Evolutionary conservation across 2,329 filamentous ascomycete species (phyloP).

Genomic region (Emydomyces testavorans): DNA sequence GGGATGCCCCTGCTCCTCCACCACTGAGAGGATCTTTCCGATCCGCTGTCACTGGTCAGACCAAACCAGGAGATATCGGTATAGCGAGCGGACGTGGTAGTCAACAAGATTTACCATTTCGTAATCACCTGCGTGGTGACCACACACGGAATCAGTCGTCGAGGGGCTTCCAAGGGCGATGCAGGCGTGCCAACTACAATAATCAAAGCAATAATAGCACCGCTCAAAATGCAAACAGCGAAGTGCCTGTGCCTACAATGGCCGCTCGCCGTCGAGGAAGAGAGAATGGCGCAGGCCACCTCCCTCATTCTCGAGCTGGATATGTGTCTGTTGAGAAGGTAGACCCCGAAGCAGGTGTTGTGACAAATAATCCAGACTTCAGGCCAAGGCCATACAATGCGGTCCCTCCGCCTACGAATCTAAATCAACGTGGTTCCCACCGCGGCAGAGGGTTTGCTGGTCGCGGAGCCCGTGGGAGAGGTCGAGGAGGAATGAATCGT

Average conservation of each 20-base stretch:
- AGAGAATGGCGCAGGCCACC: slow-evolving; percentile 3
- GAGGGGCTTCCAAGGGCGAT: neutral
- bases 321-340: slow-evolving; percentile 33
- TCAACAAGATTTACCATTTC: slow-evolving; percentile 20
- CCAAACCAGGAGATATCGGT: slow-evolving; percentile 29
- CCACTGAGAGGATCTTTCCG: slow-evolving; percentile 50
- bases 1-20: slow-evolving; percentile 44
- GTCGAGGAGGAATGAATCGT: slow-evolving; percentile 11
- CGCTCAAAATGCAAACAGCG: neutral
- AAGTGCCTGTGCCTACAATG: neutral
- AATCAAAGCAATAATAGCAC: neutral
- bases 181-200: neutral
- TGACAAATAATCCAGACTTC: slow-evolving; percentile 44
- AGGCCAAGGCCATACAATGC: slow-evolving; percentile 39
- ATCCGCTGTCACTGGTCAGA: slow-evolving; percentile 43
- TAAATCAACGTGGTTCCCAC: slow-evolving; percentile 23
- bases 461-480: slow-evolving; percentile 12
- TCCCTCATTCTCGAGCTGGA: slow-evolving; percentile 18
- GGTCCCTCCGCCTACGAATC: slow-evolving; percentile 34
- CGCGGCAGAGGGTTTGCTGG: slow-evolving; percentile 15
- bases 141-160: neutral
- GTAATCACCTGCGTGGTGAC: slow-evolving; percentile 18
- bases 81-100: slow-evolving; percentile 27
- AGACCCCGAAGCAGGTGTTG: slow-evolving; percentile 39
- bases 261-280: slow-evolving; percentile 7